Conservation (phyloP, 2,329 filamentous ascomycete species). For the Acrocalymma vagum region DNA sequence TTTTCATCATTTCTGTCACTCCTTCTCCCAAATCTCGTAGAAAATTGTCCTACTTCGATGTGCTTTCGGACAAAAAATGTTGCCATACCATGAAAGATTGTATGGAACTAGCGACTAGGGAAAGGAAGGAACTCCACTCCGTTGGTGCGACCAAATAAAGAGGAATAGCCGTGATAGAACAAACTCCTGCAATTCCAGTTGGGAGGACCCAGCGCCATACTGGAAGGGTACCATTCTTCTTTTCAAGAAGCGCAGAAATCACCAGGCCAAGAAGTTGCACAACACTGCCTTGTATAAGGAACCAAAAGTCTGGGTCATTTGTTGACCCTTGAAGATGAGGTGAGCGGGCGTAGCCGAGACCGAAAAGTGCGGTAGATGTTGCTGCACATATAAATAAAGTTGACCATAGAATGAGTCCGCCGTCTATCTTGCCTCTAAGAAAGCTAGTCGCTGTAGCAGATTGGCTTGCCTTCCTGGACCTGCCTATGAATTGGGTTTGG, state of each 20-base stretch:
- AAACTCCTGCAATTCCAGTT: conserved; percentile 1
- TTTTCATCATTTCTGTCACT: too few relatives aligned
- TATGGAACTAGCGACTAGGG: background rate
- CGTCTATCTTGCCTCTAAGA: conserved; percentile 3
- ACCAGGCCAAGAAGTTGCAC: background rate
- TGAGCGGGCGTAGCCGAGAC: conserved; percentile 4
- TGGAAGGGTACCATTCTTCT: background rate
- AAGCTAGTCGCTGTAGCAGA: conserved; percentile 3
- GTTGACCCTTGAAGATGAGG: conserved; percentile 4
- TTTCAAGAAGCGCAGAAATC: conserved; percentile 2
- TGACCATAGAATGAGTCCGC: conserved; percentile 3
- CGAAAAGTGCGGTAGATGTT: conserved; percentile 3
- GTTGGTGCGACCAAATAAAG: background rate
- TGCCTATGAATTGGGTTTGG: conserved; percentile 5
- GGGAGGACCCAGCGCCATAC: conserved; percentile 2
- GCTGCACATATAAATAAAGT: conserved; percentile 1
- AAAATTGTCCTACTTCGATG: too few relatives aligned
- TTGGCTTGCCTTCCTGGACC: conserved; percentile 4
- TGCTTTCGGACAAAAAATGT: too few relatives aligned
- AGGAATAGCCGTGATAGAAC: conserved; percentile 1
- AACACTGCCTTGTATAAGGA: conserved; percentile 2
- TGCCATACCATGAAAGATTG: conserved; percentile 2
- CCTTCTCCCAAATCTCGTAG: too few relatives aligned
- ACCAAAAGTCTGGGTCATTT: conserved; percentile 7
- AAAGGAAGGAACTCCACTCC: conserved; percentile 1